A percentile compares a stretch with the other conserved stretches of the same genome.
These are phyloP conservation scores for Aureobasidium sp. DNA, from an alignment of 2,329 filamentous ascomycete species.

Conservation along the genomic window DNA sequence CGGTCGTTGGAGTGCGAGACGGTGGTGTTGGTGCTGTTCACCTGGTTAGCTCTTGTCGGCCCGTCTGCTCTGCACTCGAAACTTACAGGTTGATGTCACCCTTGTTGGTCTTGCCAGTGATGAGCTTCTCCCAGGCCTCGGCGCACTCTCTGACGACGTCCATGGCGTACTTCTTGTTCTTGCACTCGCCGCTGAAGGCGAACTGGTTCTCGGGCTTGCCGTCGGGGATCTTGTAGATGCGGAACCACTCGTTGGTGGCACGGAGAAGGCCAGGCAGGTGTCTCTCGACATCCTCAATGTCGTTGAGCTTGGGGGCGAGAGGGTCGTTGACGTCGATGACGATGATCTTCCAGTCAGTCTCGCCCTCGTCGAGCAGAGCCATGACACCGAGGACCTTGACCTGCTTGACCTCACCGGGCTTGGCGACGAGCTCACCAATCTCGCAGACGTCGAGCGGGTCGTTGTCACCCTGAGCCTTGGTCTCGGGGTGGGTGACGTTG, in stretches of 20 bases:
- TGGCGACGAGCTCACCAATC: slow-evolving; percentile 96
- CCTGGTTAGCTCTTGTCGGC: slow-evolving; percentile 20
- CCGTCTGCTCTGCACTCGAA: not conserved
- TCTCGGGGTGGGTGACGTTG: slow-evolving; percentile 91
- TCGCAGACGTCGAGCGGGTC: slow-evolving; percentile 99
- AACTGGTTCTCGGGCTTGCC: slow-evolving; percentile 99
- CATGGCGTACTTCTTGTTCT: slow-evolving; percentile 99
- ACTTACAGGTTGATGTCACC: slow-evolving; percentile 78
- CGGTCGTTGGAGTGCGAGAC: slow-evolving; percentile 68
- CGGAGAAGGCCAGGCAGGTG: slow-evolving; percentile 94
- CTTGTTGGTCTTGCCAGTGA: slow-evolving; percentile 76
- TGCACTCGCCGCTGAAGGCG: slow-evolving; percentile 99
- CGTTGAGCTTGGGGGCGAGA: slow-evolving; percentile 90
- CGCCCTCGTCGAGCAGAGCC: slow-evolving; percentile 97
- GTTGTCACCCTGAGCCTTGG: slow-evolving; percentile 99
- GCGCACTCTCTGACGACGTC: slow-evolving; percentile 93
- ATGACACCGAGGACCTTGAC: slow-evolving; percentile 99
- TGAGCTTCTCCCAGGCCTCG: slow-evolving; percentile 94
- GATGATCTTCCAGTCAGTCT: slow-evolving; percentile 99
- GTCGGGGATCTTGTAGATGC: slow-evolving; percentile 99
- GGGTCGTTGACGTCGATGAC: slow-evolving; percentile 98
- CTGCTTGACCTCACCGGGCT: slow-evolving; percentile 96
- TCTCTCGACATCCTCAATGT: slow-evolving; percentile 97
- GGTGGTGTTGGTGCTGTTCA: slow-evolving; percentile 68
- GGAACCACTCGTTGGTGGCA: slow-evolving; percentile 99